Evolutionary conservation across 768 basidiomycete species (phyloP), one percentile per base, ranked within the genome.

Genomic region (Tephrocybe rancida): DNA sequence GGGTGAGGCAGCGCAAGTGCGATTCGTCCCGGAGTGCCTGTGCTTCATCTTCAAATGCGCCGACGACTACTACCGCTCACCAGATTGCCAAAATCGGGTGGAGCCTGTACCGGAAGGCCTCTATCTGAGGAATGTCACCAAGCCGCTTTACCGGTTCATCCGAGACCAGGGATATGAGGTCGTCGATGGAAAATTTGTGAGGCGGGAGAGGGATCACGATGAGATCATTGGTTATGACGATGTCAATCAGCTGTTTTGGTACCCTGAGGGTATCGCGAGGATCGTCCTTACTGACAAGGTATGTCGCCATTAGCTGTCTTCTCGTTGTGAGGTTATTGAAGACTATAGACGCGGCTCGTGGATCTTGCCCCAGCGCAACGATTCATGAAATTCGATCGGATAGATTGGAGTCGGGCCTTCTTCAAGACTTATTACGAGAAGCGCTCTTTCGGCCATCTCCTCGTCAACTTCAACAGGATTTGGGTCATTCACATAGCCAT

Each of bases 21-120:
- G 97, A 13, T 98, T 98, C 71, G 82, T 92, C 13, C 96, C 97
- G 2, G 97, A 99, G 69, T 95, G 93, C 64, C 75, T 99, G 42
- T 98, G 95, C 74, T 99, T 98, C 81, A 97, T 99, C 73, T 99
- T 99, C 88, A 99, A 99, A 74, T 98, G 97, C 66, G 97, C 97
- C 13, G 97, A 99, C 67, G 97, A 99, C 73, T 99, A 98, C 70
- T 99, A 99, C 70, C 95, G 97, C 22, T 94, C 91, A 3, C 87
- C 96, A n/a, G 97, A 98, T 64, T 99, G 97, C 63, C 97, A 99
- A 70, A 91, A 84, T 68, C 79, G 93, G 41, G 74, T 92, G 39
- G 95, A 98, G 48, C 86, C 95, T 0, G 93, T 98, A 0, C 92
- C 92, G 0, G 96, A 98, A 64, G 97, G 96, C 0, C 75, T 98